Base-by-base conservation (phyloP, 2,329 filamentous ascomycete genomes). In the Pestalotiopsis sp. region DNA sequence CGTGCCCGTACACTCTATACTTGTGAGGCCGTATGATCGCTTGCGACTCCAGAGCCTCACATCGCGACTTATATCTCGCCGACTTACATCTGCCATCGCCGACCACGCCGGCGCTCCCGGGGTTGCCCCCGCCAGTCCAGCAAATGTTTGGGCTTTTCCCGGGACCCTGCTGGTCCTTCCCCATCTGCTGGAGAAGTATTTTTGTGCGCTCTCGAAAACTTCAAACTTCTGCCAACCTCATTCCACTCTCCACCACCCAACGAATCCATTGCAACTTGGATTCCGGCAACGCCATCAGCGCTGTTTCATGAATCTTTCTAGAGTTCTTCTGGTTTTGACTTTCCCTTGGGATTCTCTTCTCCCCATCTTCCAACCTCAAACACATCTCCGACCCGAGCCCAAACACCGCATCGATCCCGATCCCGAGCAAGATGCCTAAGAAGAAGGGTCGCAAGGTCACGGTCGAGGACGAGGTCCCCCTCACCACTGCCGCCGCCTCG, bases 261-360 rank as follows among this genome's bases (percentile, higher is more conserved):
- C 44, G 17, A 17, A 22, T n/a, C 44, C 44, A 52, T n/a, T 20
- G 20, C 44, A 52, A 20, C 44, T 52, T 17, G 44, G 44, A 20
- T 3, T 52, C 44, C 44, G 30, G 30, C 30, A 22, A 52, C 6
- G 20, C 7, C 6, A 52, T 1, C 6, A 22, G 3, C 7, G 20
- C 44, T 52, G 17, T 20, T 52, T 20, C 44, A 52, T n/a, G 44
- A 65, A 71, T 24, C 67, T 39, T 2, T 76, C 76, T 71, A 73
- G 73, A 52, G 6, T 72, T n/a, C 30, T 57, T 48, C 63, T 55
- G 66, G 68, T 65, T 66, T 68, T 66, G 58, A 67, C 6, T 57
- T 14, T 35, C 20, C 13, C 14, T 17, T 26, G 56, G 17, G 24
- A 24, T 22, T 22, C 38, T 26, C n/a, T n/a, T 10, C 22, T 52